Evolutionary conservation across 106 monocot species (phyloP), one percentile per base, ranked within the genome.

Genomic region (Dendrobium chrysotoxum): DNA sequence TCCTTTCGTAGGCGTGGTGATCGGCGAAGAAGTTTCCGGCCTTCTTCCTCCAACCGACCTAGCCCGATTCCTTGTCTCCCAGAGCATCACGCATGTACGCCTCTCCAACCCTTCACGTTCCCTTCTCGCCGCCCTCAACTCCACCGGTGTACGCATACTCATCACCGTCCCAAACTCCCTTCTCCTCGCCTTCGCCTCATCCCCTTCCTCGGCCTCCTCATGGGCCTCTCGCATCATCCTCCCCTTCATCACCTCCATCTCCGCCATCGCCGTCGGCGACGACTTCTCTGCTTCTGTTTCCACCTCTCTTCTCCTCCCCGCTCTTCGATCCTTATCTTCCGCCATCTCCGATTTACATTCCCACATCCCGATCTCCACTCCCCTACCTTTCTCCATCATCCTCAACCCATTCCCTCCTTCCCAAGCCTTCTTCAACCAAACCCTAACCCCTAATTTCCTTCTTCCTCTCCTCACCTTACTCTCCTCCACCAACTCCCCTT

Each of bases 341-440:
- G 84, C 91, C 11, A 58, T 92, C 66, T 38, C 80, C 45, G n/a
- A 82, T 2, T 54, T 93, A 77, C 70, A 79, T n/a, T 66, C 75
- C 18, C 12, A 39, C 4, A 58, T 91, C 77, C 87, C 86, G 38
- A 53, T 93, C 84, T 97, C 96, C 30, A 86, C 94, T 21, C 89
- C 96, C 4, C 86, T 88, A 38, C 86, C 92, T 17, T 85, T 87
- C 61, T 87, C 94, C 77, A 11, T 86, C 66, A 81, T 94, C 76
- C 83, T 88, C 71, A 84, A 97, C 79, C 94, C 90, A 38, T 94
- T 97, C 75, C 97, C 97, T 10, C 97, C 97, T 0, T 97, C 97
- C 11, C 90, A 92, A 76, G 90, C 94, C 28, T 94, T 85, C 85
- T 97, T 97, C 90, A 97, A 97, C 90, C 86, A 84, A 40, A 46